Evolutionary conservation across 352 stramenopile species (phyloP).

Genomic region (Pythium volutum): DNA sequence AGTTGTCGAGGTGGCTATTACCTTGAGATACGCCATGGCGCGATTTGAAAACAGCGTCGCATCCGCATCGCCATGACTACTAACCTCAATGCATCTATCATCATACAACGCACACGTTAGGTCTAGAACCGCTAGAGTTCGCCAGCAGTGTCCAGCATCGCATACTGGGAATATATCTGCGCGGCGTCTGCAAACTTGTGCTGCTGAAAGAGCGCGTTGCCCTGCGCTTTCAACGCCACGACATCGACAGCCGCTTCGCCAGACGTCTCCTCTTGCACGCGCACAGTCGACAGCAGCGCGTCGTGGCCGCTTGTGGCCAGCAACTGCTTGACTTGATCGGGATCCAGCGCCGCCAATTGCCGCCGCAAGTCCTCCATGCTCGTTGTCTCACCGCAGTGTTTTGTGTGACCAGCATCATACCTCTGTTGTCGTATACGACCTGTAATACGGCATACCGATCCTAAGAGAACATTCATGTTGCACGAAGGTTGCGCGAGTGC

Average conservation of each 20-base stretch:
- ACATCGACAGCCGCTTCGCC: conserved; percentile 9
- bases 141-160: neutral
- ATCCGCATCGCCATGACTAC: conserved; percentile 13
- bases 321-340: conserved; percentile 31
- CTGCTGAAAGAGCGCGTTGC: conserved; percentile 52
- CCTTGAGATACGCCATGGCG: conserved; percentile 62
- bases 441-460: conserved; percentile 5
- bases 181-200: conserved; percentile 36
- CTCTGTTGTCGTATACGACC: conserved; percentile 1
- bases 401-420: neutral
- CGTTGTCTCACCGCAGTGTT: neutral
- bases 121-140: neutral
- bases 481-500: conserved; percentile 29
- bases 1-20: conserved; percentile 8
- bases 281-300: conserved; percentile 22
- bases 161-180: conserved; percentile 39
- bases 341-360: conserved; percentile 29
- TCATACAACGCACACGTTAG: neutral
- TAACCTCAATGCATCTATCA: conserved; percentile 46
- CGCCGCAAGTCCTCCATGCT: conserved; percentile 32
- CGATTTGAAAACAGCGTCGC: conserved; percentile 61
- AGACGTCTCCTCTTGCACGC: neutral
- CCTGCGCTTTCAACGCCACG: conserved; percentile 37
- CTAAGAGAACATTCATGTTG: conserved; percentile 11
- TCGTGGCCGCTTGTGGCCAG: conserved; percentile 32